Evolutionary conservation across 139 green algal genomes (phyloP), one percentile per base, ranked within the genome.

Genomic region (Chlorella ohadii): DNA sequence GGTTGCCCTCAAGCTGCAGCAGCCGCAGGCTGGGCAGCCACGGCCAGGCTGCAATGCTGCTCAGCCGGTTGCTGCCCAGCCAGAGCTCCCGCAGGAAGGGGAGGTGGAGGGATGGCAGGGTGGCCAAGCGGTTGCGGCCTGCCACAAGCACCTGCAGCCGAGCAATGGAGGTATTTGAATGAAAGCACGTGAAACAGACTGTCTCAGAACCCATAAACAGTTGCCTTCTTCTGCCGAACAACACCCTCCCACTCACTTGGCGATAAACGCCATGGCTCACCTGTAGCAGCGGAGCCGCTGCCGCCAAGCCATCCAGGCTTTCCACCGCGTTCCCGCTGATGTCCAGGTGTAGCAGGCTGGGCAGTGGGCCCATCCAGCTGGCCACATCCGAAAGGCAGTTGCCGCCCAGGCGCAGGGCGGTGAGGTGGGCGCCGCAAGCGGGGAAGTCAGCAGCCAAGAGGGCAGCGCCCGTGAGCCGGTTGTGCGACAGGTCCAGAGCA

Each of bases 21-120:
- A 17, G n/a, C 78, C 51, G 78, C 78, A 84, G 78, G 78, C 63
- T 76, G 78, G 78, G 78, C 63, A 84, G 41, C 78, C 78, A 84
- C 34, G 78, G 78, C 78, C 78, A 84, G 41, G 9, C 27, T 13
- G 64, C 41, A 39, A 78, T 55, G 23, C 2, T 31, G 33, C 51
- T 70, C 67, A 85, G 47, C 20, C 5, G 38, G 79, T 75, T 78
- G 67, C 51, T 51, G 23, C 51, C 36, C 51, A 85, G 79, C 79
- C 79, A 85, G 23, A 85, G 66, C 51, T 85, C 67, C 12, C 66
- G 67, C 22, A 85, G 79, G 67, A 85, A 78, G 55, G 67, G 66
- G 34, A 85, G 79, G 79, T 70, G 27, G 27, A 85, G 66, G 33
- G 11, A 36, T n/a, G 79, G 79, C 39, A 85, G 68, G 33, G 17